Percentiles rank a stretch among this genome's conserved stretches.
Evolutionary conservation across 345 rosid genomes (phyloP).

Genomic region (Ceriops decandra): DNA sequence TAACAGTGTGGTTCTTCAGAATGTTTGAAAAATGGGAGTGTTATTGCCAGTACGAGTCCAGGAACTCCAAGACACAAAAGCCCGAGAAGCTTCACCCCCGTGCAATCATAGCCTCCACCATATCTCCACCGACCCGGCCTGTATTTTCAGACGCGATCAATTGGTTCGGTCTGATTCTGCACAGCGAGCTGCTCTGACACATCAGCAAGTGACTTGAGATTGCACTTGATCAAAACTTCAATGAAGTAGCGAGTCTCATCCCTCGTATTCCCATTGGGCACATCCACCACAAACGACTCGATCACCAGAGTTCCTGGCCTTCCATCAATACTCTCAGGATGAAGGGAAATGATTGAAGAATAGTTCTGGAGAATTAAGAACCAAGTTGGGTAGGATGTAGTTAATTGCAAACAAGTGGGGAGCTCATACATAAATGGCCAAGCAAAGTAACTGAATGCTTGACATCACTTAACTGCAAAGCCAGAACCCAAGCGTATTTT

Average conservation of each 20-base stretch:
- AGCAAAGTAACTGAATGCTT: neutral
- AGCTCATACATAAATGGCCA: neutral
- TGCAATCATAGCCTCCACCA: slow-evolving; percentile 28
- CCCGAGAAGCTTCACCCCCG: slow-evolving; percentile 54
- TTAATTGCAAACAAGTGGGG: neutral
- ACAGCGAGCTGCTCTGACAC: slow-evolving; percentile 61
- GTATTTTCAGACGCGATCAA: slow-evolving; percentile 33
- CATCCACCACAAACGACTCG: slow-evolving; percentile 52
- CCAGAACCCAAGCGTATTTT: neutral
- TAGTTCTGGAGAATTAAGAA: slow-evolving; percentile 49
- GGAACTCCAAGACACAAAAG: slow-evolving; percentile 29
- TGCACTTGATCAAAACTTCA: slow-evolving; percentile 63
- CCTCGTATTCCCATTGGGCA: slow-evolving; percentile 79
- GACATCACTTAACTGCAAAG: neutral
- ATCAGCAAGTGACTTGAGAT: slow-evolving; percentile 67
- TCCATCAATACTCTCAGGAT: slow-evolving; percentile 75
- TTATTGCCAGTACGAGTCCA: slow-evolving; percentile 48
- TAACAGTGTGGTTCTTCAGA: slow-evolving; percentile 25
- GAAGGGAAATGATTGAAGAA: slow-evolving; percentile 68
- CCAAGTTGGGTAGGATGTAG: neutral
- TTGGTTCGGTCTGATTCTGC: slow-evolving; percentile 58
- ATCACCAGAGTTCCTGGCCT: slow-evolving; percentile 52
- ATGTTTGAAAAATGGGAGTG: slow-evolving; percentile 18
- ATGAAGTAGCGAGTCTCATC: slow-evolving; percentile 85
- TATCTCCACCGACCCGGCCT: neutral